Base-by-base conservation (phyloP, 2,329 filamentous ascomycete species). In the Rugonectria rugulosa region DNA sequence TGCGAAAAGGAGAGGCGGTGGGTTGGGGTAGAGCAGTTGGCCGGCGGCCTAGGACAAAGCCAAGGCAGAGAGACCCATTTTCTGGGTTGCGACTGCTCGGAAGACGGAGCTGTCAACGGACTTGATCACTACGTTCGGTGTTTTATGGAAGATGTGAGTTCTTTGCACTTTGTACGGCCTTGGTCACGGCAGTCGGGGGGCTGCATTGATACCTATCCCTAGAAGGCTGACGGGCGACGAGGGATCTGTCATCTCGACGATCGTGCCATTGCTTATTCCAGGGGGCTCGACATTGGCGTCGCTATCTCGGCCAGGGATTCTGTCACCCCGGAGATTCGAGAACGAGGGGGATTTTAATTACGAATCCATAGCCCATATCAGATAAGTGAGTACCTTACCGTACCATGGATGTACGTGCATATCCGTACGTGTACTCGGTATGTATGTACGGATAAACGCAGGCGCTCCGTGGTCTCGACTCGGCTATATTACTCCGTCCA, bases 1-100 rank as follows among this genome's bases (percentile, higher is more conserved):
- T 36, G 32, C 34, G 19, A 31, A 53, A 45, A 45, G 36, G 53
- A 34, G 31, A 50, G 45, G 53, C 47, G 53, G 53, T 52, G 53
- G 53, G 48, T 53, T 56, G 43, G 43, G 53, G 53, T 31, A 52
- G 19, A 38, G 21, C 41, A 38, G 41, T 20, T 20, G 36, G 20
- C 8, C 23, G 34, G 15, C 10, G 17, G 26, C 48, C 48, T 36
- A 48, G 20, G 12, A 43, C 20, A 40, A 19, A 34, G 43, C 27
- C 50, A 41, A 34, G 24, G 32, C n/a, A 24, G 38, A 47, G 24
- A 43, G 40, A 29, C 48, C 48, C 48, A 27, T 43, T 51, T 37
- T 37, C 40, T 46, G 24, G 46, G 45, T 42, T 51, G 40, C 46
- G 46, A 56, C 53, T 44, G 32, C 27, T 17, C 46, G 38, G 41